Base-by-base conservation (phyloP, 805 yeast genomes). In the Ogataea kodamae region DNA sequence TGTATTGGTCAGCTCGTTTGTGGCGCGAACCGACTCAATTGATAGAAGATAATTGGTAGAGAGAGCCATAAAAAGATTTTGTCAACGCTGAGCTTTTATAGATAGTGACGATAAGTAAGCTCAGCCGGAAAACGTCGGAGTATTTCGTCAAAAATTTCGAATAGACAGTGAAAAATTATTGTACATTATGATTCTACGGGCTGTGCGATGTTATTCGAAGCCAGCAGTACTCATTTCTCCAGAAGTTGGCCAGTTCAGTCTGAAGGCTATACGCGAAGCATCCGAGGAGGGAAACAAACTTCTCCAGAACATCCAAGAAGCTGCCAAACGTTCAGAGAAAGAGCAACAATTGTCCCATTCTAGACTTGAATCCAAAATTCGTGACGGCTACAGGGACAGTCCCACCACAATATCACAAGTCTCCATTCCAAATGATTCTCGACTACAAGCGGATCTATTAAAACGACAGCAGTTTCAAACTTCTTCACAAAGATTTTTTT, bases 21-120 rank as follows among this genome's bases (percentile, higher is more conserved):
- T 68, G 35, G 68, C 78, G 43, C 83, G 64, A 3, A 77, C 82
- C 0, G 81, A 72, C 18, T 59, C 56, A 28, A 77, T 72, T n/a
- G 75, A 61, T 16, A 68, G 59, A 6, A 76, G 52, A 35, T 72
- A 70, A 2, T 44, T 40, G 3, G 17, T 28, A 3, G 37, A 27
- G 12, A 22, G 16, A n/a, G 28, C 18, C 37, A 33, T 33, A 28
- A 27, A 22, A 13, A n/a, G 16, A n/a, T 9, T 5, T 22, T 17
- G 5, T 16, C 5, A 10, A 8, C 3, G 9, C 9, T 11, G 18
- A 11, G 20, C 20, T 24, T 30, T 26, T 26, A 30, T 30, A 21
- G 30, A 27, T 31, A 31, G 18, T 19, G 33, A 22, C 18, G 19
- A 22, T 11, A 5, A 16, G 33, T 22, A n/a, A n/a, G n/a, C 28